Evolutionary conservation across 202 grass and related monocot genomes (phyloP).

Genomic region (Musa balbisiana): DNA sequence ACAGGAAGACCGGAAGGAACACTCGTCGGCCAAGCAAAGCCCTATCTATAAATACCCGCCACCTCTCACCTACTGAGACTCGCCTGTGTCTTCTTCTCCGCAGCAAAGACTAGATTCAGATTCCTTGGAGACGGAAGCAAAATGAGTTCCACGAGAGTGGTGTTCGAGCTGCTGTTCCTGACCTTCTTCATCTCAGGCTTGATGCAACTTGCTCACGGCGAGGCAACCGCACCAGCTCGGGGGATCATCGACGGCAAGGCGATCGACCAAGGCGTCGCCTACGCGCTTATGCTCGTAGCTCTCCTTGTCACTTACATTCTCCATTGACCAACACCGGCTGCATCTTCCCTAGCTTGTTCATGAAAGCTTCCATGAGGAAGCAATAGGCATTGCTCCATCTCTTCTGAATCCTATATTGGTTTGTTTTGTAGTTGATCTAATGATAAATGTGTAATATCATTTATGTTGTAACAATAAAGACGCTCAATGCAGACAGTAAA

Average conservation of each 20-base stretch:
- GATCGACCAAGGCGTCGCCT: slow-evolving; percentile 17
- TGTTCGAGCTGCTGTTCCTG: neutral
- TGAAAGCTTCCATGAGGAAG: no score
- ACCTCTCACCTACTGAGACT: neutral
- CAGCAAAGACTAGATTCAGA: neutral
- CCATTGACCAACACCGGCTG: neutral
- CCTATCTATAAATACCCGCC: neutral
- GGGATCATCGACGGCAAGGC: neutral
- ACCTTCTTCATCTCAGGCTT: neutral
- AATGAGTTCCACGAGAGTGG: neutral
- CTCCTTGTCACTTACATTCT: slow-evolving; percentile 14
- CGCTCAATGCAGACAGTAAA: no score
- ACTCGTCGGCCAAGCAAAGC: no score
- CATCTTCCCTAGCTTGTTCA: no score
- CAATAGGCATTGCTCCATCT: no score
- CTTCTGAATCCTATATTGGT: no score
- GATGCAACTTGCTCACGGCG: neutral
- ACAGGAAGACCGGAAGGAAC: no score
- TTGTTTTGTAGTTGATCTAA: no score
- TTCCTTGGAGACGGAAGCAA: neutral
- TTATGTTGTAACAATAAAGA: no score
- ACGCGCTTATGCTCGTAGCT: slow-evolving; percentile 8
- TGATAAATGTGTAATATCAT: no score
- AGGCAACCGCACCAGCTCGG: neutral
- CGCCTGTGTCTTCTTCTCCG: neutral